Percentiles rank a stretch among this genome's conserved stretches.
phyloP scores from a whole-genome alignment of 352 stramenopile genomes.

The Thraustotheca clavata region DNA sequence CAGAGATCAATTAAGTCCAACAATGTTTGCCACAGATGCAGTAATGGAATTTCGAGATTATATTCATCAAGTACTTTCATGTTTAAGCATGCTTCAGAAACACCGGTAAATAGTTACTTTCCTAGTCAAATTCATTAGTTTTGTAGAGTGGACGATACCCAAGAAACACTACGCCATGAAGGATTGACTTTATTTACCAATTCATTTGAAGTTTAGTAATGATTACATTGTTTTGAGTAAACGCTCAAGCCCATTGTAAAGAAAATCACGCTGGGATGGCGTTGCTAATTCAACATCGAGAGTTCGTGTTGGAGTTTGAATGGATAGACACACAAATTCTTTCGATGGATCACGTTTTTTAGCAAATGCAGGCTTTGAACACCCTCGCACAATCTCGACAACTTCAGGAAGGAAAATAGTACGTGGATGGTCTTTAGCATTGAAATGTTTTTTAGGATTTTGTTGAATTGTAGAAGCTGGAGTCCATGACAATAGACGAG shows the following conservation, averaged over 20 bases:
- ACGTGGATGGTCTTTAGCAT: slow-evolving; percentile 16
- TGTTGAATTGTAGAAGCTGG: slow-evolving; percentile 19
- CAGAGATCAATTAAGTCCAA: slow-evolving; percentile 28
- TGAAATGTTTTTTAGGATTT: slow-evolving; percentile 17
- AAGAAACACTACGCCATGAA: neutral
- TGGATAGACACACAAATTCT: slow-evolving; percentile 42
- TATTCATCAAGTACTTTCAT: slow-evolving; percentile 64
- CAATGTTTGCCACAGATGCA: slow-evolving; percentile 60
- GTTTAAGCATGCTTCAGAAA: slow-evolving; percentile 48
- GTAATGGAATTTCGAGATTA: slow-evolving; percentile 73
- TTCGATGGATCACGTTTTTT: slow-evolving; percentile 25
- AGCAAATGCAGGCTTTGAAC: slow-evolving; percentile 43
- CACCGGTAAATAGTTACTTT: slow-evolving; percentile 25
- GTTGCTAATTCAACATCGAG: slow-evolving; percentile 50
- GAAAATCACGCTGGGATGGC: slow-evolving; percentile 41
- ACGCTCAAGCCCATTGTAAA: slow-evolving; percentile 37
- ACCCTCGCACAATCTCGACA: slow-evolving; percentile 39
- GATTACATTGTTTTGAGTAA: slow-evolving; percentile 23
- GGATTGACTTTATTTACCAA: slow-evolving; percentile 9
- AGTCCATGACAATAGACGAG: slow-evolving; percentile 49
- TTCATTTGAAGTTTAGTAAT: neutral
- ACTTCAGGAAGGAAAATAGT: slow-evolving; percentile 44
- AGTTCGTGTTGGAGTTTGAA: slow-evolving; percentile 50
- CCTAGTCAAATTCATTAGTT: neutral
- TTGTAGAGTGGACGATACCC: slow-evolving; percentile 5